Conservation (phyloP, 805 yeast species). For the Zygosaccharomyces siamensis region DNA sequence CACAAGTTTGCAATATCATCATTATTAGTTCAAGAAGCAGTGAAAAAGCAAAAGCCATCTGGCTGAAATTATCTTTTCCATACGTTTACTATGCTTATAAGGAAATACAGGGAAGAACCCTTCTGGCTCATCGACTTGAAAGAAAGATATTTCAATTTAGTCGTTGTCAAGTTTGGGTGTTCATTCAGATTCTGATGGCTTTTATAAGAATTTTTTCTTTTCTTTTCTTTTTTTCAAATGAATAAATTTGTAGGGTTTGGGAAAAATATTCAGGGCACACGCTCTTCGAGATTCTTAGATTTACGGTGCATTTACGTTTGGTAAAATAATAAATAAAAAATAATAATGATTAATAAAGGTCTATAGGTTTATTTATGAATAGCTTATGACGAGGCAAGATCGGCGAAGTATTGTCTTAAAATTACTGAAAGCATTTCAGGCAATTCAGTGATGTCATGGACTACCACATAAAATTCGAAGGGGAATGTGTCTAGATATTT, state of each 20-base stretch:
- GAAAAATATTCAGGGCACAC: slow-evolving; percentile 1
- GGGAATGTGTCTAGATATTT: slow-evolving; percentile 92
- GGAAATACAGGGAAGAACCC: not conserved
- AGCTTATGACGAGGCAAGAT: slow-evolving; percentile 42
- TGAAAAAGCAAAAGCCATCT: not conserved
- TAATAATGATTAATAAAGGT: not conserved
- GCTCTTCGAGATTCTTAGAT: not conserved
- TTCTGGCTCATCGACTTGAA: not conserved
- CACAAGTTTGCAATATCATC: slow-evolving; percentile 35
- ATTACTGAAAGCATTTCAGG: slow-evolving; percentile 90
- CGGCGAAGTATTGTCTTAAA: slow-evolving; percentile 86
- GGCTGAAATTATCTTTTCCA: not conserved
- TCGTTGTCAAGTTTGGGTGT: no score
- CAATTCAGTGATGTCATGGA: slow-evolving; percentile 77
- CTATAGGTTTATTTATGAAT: not conserved
- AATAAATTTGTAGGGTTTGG: not conserved
- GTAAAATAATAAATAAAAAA: not conserved
- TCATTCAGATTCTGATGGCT: no score
- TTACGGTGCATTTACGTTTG: not conserved
- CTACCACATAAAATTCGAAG: slow-evolving; percentile 93
- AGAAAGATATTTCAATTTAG: no score
- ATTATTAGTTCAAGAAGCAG: slow-evolving; percentile 14
- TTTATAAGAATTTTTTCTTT: no score
- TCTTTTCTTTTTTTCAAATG: not conserved
- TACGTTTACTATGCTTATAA: not conserved